Percentiles rank a stretch among this genome's conserved stretches.
Conservation (phyloP, 2,329 filamentous ascomycete species). For the Escovopsis sp. region DNA sequence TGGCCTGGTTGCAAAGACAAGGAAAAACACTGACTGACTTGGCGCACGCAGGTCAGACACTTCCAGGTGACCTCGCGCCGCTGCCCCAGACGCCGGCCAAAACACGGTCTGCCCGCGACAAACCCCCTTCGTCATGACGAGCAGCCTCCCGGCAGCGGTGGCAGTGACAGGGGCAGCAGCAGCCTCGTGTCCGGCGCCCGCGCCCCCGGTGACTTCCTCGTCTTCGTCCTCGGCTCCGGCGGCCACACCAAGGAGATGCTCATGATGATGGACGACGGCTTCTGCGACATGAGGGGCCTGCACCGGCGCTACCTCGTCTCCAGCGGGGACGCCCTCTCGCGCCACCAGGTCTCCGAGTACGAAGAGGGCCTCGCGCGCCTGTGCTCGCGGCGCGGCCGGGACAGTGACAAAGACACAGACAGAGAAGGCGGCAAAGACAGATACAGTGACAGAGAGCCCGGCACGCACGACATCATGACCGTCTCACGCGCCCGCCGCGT, state of each 20-base stretch:
- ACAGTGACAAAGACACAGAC: too few species aligned
- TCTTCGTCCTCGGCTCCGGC: constrained; percentile 79
- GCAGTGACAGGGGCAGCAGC: too few species aligned
- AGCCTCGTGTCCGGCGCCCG: too few species aligned
- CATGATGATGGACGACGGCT: constrained; percentile 54
- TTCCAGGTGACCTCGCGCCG: constrained; percentile 12
- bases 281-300: constrained; percentile 32
- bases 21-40: too few species aligned
- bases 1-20: too few species aligned
- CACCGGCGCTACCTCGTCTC: constrained; percentile 73
- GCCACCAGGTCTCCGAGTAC: constrained; percentile 47
- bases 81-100: constrained; percentile 7
- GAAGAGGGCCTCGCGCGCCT: constrained; percentile 18
- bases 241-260: constrained; percentile 95
- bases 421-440: too few species aligned
- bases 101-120: too few species aligned
- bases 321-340: constrained; percentile 55
- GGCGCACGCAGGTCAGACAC: constrained; percentile 13
- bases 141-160: too few species aligned
- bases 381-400: constrained; percentile 7
- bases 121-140: too few species aligned
- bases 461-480: constrained; percentile 46
- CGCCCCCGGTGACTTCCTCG: constrained; percentile 32
- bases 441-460: constrained; percentile 9
- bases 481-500: constrained; percentile 68